Percentiles rank a stretch among this genome's conserved stretches.
phyloP scores from a whole-genome alignment of 768 basidiomycete genomes.

The Tricholoma bakamatsutake region DNA sequence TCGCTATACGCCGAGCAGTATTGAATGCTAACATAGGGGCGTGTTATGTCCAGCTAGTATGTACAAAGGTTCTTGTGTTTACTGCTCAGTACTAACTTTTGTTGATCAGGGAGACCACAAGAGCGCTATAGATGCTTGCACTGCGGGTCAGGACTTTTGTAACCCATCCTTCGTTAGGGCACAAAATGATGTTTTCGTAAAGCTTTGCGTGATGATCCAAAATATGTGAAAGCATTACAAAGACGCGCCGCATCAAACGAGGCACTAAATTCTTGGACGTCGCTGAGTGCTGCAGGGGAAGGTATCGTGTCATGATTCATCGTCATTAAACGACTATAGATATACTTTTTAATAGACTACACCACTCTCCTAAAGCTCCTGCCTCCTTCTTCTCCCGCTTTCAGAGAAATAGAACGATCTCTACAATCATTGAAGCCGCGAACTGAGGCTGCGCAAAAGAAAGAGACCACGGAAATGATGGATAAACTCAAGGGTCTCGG shows the following conservation, averaged over 20 bases:
- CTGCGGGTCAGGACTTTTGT: constrained; percentile 48
- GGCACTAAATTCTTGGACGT: constrained; percentile 73
- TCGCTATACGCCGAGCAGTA: constrained; percentile 58
- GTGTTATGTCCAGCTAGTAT: constrained; percentile 73
- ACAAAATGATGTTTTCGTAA: constrained; percentile 4
- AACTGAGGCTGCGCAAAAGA: constrained; percentile 71
- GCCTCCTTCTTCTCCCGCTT: constrained; percentile 47
- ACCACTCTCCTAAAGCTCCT: constrained; percentile 60
- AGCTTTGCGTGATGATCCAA: constrained; percentile 86
- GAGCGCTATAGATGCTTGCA: constrained; percentile 75
- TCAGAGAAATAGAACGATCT: constrained; percentile 39
- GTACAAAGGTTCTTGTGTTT: constrained; percentile 16
- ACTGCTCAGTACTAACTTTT: constrained; percentile 2
- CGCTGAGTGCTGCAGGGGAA: constrained; percentile 76
- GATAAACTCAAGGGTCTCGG: constrained; percentile 90
- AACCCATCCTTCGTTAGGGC: not conserved
- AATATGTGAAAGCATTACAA: constrained; percentile 83
- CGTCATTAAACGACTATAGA: not conserved
- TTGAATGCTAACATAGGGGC: constrained; percentile 87
- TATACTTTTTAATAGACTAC: constrained; percentile 54
- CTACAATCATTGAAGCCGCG: constrained; percentile 58
- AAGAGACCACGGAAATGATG: constrained; percentile 88
- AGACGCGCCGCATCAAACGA: constrained; percentile 87
- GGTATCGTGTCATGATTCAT: constrained; percentile 37
- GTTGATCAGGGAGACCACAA: constrained; percentile 63